phyloP scores from a whole-genome alignment of 2,329 filamentous ascomycete species.

The Thelonectria olida region DNA sequence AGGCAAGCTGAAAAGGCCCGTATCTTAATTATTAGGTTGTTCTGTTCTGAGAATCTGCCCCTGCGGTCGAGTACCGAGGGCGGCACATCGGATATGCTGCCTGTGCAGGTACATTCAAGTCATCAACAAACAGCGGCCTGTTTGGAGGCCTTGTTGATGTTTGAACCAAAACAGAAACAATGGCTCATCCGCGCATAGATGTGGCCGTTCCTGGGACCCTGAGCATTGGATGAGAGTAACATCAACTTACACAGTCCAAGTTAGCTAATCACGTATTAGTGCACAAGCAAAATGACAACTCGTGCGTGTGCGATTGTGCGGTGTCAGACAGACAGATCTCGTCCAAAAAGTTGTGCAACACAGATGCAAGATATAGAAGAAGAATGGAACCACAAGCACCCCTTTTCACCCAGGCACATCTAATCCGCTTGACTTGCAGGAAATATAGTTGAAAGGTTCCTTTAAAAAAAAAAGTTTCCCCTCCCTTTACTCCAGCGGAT shows the following conservation, averaged over 20 bases:
- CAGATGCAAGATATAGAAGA: constrained; percentile 38
- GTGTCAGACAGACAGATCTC: constrained; percentile 37
- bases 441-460: background rate
- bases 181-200: too few relatives aligned
- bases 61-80: constrained; percentile 13
- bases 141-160: constrained; percentile 8
- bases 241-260: background rate
- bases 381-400: constrained; percentile 32
- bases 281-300: background rate
- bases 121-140: constrained; percentile 6
- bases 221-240: background rate
- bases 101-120: too few relatives aligned
- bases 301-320: constrained; percentile 4
- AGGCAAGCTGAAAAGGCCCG: constrained; percentile 39
- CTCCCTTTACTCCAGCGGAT: background rate
- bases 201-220: constrained; percentile 5
- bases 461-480: background rate
- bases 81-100: constrained; percentile 9
- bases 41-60: too few relatives aligned
- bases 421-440: background rate
- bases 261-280: background rate
- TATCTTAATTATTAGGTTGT: too few relatives aligned
- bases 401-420: constrained; percentile 8
- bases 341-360: constrained; percentile 36
- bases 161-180: constrained; percentile 12